Evolutionary conservation across 176 grass and related monocot genomes (phyloP).

Genomic region (Ampelocalamus luodianensis): DNA sequence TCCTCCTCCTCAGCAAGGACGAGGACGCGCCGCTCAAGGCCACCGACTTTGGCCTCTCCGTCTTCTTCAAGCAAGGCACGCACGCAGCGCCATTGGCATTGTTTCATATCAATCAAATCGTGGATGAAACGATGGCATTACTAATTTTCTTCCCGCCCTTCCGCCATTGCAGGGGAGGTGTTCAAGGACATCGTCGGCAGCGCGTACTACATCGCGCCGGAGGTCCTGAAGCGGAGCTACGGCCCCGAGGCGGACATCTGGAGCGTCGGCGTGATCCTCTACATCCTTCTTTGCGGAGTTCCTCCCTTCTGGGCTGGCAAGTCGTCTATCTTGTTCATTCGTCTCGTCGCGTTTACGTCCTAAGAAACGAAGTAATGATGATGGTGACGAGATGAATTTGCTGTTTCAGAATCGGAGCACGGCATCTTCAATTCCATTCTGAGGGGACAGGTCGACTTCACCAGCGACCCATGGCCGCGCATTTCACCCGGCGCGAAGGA

Average conservation of each 20-base stretch:
- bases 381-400: no score
- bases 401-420: conserved; percentile 71
- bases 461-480: conserved; percentile 73
- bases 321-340: neutral
- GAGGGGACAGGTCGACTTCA: conserved; percentile 72
- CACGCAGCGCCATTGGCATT: neutral
- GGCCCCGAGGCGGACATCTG: conserved; percentile 82
- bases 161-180: conserved; percentile 60
- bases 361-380: neutral
- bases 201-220: conserved; percentile 89
- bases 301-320: conserved; percentile 89
- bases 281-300: conserved; percentile 83
- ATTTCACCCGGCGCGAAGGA: conserved; percentile 75
- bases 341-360: no score
- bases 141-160: neutral
- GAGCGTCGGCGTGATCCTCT: conserved; percentile 84
- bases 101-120: neutral
- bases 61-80: conserved; percentile 84
- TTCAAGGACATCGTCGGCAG: conserved; percentile 96
- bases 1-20: conserved; percentile 82
- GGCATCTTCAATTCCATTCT: conserved; percentile 90
- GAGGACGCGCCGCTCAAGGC: conserved; percentile 82
- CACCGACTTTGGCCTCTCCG: conserved; percentile 85
- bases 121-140: neutral
- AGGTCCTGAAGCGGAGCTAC: conserved; percentile 81